Conservation (phyloP, 2,329 filamentous ascomycete species). For the Fusarium cicatricum region DNA sequence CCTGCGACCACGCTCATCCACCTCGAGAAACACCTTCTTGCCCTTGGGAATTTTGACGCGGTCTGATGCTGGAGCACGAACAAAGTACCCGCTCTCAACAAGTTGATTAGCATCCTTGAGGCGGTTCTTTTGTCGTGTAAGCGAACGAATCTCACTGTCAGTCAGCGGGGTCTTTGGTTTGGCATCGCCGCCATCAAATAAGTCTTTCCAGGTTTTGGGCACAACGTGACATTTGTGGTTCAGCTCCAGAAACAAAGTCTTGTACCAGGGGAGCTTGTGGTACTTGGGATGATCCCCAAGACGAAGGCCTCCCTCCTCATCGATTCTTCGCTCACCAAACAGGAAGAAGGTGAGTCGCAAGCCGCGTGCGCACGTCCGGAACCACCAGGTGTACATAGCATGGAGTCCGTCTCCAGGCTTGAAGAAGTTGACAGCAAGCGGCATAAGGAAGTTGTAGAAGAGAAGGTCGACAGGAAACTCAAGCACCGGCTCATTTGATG, state of each 20-base stretch:
- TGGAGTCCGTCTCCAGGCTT: constrained; percentile 87
- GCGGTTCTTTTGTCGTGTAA: constrained; percentile 52
- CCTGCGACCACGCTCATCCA: constrained; percentile 71
- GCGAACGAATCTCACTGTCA: constrained; percentile 46
- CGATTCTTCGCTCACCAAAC: constrained; percentile 80
- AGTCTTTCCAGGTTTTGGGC: constrained; percentile 66
- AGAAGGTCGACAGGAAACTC: constrained; percentile 95
- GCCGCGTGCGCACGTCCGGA: constrained; percentile 81
- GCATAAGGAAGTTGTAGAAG: constrained; percentile 97
- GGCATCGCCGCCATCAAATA: constrained; percentile 58
- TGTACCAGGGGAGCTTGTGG: constrained; percentile 49
- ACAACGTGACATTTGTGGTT: constrained; percentile 53
- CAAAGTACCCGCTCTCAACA: constrained; percentile 78
- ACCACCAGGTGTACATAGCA: constrained; percentile 94
- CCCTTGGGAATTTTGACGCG: constrained; percentile 94
- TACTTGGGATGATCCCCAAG: constrained; percentile 50
- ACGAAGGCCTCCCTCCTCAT: constrained; percentile 79
- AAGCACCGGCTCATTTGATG: constrained; percentile 87
- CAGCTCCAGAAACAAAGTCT: constrained; percentile 57
- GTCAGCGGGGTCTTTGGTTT: constrained; percentile 52
- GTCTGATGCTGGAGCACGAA: constrained; percentile 92
- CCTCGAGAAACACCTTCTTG: constrained; percentile 77
- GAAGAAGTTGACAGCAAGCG: constrained; percentile 82
- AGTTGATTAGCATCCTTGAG: constrained; percentile 64
- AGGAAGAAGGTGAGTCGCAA: constrained; percentile 91